Percentiles rank a stretch among this genome's conserved stretches.
Evolutionary conservation across 2,329 filamentous ascomycete genomes (phyloP).

Genomic region (Moelleriella libera): DNA sequence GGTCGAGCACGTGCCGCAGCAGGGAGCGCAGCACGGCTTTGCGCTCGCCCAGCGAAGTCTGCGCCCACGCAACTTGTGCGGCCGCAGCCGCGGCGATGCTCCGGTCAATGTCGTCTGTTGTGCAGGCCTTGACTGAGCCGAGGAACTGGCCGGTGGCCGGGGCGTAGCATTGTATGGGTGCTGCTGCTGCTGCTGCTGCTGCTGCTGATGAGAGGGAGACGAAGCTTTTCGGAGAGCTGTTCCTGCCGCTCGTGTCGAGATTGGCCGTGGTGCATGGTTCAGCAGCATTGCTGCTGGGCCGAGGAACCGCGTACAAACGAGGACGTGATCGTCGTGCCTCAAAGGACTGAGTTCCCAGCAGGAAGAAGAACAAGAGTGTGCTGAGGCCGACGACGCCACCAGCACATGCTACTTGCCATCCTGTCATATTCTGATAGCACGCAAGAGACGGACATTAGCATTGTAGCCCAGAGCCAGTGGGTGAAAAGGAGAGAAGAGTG

Average conservation of each 20-base stretch:
- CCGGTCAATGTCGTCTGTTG: conserved; percentile 62
- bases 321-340: conserved; percentile 19
- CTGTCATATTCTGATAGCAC: background rate
- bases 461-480: background rate
- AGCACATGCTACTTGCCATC: conserved; percentile 8
- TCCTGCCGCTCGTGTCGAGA: conserved; percentile 45
- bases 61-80: conserved; percentile 66
- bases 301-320: conserved; percentile 44
- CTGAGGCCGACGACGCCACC: conserved; percentile 14
- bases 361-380: background rate
- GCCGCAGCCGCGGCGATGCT: conserved; percentile 57
- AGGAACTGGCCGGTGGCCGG: conserved; percentile 81
- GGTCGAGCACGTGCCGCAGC: conserved; percentile 69
- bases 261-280: conserved; percentile 24
- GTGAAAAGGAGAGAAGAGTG: background rate
- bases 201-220: conserved; percentile 16
- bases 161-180: conserved; percentile 65
- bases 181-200: conserved; percentile 7
- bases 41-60: conserved; percentile 64
- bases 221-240: too few species aligned
- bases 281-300: conserved; percentile 29
- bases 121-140: conserved; percentile 64
- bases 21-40: conserved; percentile 69
- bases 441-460: background rate
- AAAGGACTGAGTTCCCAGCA: background rate